Conservation (phyloP, 306 rosid genomes). For the Rosa lucieae region DNA sequence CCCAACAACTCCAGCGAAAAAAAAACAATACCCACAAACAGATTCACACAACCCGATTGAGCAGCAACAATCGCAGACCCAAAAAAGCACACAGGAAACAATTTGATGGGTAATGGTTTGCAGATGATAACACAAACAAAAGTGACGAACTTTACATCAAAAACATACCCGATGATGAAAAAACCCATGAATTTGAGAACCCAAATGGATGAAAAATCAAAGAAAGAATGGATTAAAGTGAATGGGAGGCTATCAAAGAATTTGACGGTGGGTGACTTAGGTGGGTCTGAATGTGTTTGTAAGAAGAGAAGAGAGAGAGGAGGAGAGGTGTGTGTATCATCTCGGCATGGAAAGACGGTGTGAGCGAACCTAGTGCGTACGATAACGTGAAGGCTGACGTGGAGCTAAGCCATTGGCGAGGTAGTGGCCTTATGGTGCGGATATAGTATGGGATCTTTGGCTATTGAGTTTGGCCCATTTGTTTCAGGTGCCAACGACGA, state of each 20-base stretch:
- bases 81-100: background rate
- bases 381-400: conserved; percentile 18
- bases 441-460: background rate
- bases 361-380: conserved; percentile 24
- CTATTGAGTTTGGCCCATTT: background rate
- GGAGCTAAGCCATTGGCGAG: background rate
- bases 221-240: conserved; percentile 13
- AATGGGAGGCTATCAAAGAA: conserved; percentile 22
- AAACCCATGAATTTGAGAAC: conserved; percentile 9
- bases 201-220: conserved; percentile 12
- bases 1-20: background rate
- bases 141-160: conserved; percentile 14
- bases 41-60: conserved; percentile 27
- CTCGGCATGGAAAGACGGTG: conserved; percentile 33
- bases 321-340: background rate
- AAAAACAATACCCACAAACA: conserved; percentile 18
- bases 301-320: conserved; percentile 6
- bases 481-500: background rate
- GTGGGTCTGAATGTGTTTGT: conserved; percentile 30
- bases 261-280: conserved; percentile 40
- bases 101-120: background rate
- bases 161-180: conserved; percentile 19
- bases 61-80: conserved; percentile 15
- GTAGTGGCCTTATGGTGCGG: conserved; percentile 1
- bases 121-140: background rate